Conservation (phyloP, 1,139 yeast genomes). For the Yamadazyma kanchanaburiensis region DNA sequence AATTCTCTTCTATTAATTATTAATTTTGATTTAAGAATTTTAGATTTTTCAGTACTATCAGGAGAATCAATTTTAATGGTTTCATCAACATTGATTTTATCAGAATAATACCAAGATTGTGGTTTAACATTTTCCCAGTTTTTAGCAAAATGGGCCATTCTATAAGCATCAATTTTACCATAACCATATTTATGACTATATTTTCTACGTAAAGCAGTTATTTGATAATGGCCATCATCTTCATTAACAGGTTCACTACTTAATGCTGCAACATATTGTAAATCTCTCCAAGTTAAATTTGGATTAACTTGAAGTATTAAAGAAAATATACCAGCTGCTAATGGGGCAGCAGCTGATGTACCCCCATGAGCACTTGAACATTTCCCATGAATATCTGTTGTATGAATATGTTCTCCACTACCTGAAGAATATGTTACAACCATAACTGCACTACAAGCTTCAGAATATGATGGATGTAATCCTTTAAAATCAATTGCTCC, state of each 20-base stretch:
- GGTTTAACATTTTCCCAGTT: slow-evolving; percentile 86
- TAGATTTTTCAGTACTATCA: slow-evolving; percentile 18
- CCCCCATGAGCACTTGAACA: slow-evolving; percentile 88
- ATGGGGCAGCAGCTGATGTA: slow-evolving; percentile 98
- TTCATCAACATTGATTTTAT: slow-evolving; percentile 30
- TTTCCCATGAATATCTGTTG: slow-evolving; percentile 75
- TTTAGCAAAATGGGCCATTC: slow-evolving; percentile 69
- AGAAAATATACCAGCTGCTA: slow-evolving; percentile 93
- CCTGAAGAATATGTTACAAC: slow-evolving; percentile 96
- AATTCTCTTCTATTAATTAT: slow-evolving; percentile 50
- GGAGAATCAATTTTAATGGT: slow-evolving; percentile 17
- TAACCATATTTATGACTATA: slow-evolving; percentile 90
- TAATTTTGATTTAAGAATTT: slow-evolving; percentile 38
- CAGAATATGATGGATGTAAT: slow-evolving; percentile 83
- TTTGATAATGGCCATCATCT: slow-evolving; percentile 69
- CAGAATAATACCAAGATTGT: slow-evolving; percentile 76
- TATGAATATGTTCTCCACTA: slow-evolving; percentile 83
- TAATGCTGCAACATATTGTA: slow-evolving; percentile 77
- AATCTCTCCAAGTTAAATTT: slow-evolving; percentile 90
- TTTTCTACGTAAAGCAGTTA: slow-evolving; percentile 53
- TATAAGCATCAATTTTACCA: slow-evolving; percentile 86
- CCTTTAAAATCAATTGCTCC: slow-evolving; percentile 91
- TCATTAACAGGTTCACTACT: slow-evolving; percentile 70
- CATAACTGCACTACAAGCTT: slow-evolving; percentile 92
- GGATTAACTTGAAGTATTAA: slow-evolving; percentile 81